Evolutionary conservation across 2,329 filamentous ascomycete species (phyloP).

Genomic region (Neofusicoccum umdonicola): DNA sequence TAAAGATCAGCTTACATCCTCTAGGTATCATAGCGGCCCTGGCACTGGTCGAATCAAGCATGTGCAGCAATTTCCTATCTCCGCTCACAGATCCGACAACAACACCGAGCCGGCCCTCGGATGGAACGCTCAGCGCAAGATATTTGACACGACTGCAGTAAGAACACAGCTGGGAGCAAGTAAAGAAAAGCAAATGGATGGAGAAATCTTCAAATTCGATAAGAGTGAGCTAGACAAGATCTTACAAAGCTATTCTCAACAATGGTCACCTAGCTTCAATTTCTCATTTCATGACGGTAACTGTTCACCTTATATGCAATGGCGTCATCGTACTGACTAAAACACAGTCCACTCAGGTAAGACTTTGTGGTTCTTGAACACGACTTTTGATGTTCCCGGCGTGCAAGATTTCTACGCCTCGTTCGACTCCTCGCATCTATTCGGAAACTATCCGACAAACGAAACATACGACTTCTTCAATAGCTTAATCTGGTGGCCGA

Average conservation of each 20-base stretch:
- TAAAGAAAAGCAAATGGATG: too few species aligned
- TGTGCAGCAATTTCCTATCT: too few species aligned
- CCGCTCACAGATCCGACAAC: neutral
- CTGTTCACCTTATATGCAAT: too few species aligned
- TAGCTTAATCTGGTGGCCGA: neutral
- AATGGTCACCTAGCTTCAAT: neutral
- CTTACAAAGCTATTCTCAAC: neutral
- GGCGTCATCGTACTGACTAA: neutral
- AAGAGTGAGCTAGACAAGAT: neutral
- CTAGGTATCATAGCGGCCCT: neutral
- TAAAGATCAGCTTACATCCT: neutral
- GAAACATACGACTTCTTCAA: slow-evolving; percentile 2
- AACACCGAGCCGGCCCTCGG: too few species aligned
- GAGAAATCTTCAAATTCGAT: neutral
- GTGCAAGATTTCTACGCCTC: too few species aligned
- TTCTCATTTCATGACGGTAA: neutral
- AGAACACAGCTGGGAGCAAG: too few species aligned
- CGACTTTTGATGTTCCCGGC: neutral
- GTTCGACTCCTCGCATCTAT: neutral
- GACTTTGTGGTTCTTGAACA: neutral
- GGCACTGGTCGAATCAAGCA: neutral
- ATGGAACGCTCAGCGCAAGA: too few species aligned
- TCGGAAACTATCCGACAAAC: neutral
- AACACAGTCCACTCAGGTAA: neutral
- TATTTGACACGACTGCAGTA: too few species aligned